Percentiles rank a stretch among this genome's conserved stretches.
Conservation (phyloP, 2,329 filamentous ascomycete species). For the Orbilia ellipsospora region DNA sequence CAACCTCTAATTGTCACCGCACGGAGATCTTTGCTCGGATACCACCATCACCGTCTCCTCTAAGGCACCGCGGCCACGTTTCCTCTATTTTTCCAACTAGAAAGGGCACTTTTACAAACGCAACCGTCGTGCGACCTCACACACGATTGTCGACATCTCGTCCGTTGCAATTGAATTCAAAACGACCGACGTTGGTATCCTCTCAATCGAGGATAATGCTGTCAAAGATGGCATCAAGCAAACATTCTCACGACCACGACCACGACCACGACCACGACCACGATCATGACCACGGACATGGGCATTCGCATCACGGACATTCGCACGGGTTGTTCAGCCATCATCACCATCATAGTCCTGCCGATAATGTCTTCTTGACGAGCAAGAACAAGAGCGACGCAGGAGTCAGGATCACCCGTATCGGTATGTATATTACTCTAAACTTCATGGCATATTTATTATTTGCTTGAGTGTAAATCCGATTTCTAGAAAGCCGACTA, state of each 20-base stretch:
- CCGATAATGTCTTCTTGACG: slow-evolving; percentile 84
- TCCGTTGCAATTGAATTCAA: neutral
- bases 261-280: slow-evolving; percentile 60
- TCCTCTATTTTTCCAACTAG: neutral
- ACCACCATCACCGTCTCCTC: neutral
- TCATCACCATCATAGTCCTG: slow-evolving; percentile 76
- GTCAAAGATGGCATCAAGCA: slow-evolving; percentile 58
- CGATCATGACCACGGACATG: slow-evolving; percentile 61
- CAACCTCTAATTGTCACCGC: slow-evolving; percentile 12
- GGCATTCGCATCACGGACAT: slow-evolving; percentile 65
- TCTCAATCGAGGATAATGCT: neutral
- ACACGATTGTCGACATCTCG: too few relatives aligned
- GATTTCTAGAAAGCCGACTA: neutral
- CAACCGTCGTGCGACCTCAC: neutral
- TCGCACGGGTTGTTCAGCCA: slow-evolving; percentile 69
- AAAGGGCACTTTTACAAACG: neutral
- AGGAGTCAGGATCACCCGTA: slow-evolving; percentile 89
- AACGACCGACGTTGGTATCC: neutral
- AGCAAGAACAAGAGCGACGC: slow-evolving; percentile 89
- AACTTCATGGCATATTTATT: neutral
- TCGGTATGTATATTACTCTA: slow-evolving; percentile 62
- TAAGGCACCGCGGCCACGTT: slow-evolving; percentile 14
- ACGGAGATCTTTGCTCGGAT: slow-evolving; percentile 47
- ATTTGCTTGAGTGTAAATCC: neutral
- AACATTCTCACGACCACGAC: slow-evolving; percentile 62